These are phyloP conservation scores for Geranomyces michiganensis DNA, from an alignment of 192 early-diverging fungal genomes.

Conservation along the genomic window DNA sequence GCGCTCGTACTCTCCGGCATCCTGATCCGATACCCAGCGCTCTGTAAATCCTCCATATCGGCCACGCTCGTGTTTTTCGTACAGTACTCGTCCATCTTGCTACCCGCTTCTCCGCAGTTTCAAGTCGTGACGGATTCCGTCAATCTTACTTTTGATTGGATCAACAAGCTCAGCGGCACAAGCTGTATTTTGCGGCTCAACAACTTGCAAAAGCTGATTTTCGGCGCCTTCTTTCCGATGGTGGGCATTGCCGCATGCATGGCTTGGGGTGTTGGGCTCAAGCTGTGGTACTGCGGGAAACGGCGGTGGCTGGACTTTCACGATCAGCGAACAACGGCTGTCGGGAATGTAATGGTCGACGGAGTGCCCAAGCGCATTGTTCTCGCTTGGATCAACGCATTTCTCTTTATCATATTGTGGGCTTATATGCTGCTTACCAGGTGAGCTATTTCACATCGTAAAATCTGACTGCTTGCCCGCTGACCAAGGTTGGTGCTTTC, in stretches of 20 bases:
- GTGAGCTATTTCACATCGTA: background rate
- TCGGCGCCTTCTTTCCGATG: conserved; percentile 22
- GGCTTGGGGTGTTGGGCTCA: conserved; percentile 7
- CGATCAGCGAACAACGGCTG: background rate
- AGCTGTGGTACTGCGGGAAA: conserved; percentile 8
- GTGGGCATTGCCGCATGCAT: conserved; percentile 9
- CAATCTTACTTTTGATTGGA: conserved; percentile 28
- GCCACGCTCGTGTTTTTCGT: conserved; percentile 29
- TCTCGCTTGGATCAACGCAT: conserved; percentile 30
- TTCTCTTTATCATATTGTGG: conserved; percentile 27
- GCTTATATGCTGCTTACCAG: conserved; percentile 24
- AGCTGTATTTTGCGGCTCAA: conserved; percentile 22
- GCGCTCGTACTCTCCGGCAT: conserved; percentile 8
- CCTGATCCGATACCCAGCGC: conserved; percentile 18
- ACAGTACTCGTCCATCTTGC: conserved; percentile 18
- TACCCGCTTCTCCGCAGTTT: conserved; percentile 20
- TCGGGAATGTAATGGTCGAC: background rate
- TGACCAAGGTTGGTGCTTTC: background rate
- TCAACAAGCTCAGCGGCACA: conserved; percentile 28
- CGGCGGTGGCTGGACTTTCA: background rate
- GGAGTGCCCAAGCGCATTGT: conserved; percentile 11
- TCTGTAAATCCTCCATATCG: conserved; percentile 22
- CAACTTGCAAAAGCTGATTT: conserved; percentile 20
- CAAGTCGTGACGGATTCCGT: conserved; percentile 11
- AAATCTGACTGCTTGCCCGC: no score